Conservation (phyloP, 371 early-diverging fungal species). For the Funneliformis caledonium region DNA sequence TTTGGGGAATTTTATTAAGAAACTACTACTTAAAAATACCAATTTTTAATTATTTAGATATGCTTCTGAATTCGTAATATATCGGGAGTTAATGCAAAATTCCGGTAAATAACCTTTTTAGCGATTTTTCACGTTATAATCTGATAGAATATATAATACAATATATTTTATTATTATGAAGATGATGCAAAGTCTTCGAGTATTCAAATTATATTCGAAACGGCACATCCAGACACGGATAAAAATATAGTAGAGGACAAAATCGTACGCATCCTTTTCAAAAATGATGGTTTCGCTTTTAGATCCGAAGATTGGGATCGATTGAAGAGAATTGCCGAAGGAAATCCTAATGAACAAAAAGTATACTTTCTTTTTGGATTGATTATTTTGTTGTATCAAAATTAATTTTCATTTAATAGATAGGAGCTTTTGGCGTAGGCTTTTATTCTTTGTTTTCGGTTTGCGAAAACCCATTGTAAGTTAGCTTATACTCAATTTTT, state of each 20-base stretch:
- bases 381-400: too few relatives aligned
- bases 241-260: constrained; percentile 53
- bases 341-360: constrained; percentile 84
- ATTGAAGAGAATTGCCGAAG: constrained; percentile 89
- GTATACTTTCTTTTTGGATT: constrained; percentile 31
- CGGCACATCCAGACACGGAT: constrained; percentile 46
- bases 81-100: constrained; percentile 82
- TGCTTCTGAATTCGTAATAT: constrained; percentile 78
- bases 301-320: constrained; percentile 84
- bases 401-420: constrained; percentile 40
- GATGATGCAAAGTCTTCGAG: constrained; percentile 69
- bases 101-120: constrained; percentile 49
- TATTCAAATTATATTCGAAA: constrained; percentile 63
- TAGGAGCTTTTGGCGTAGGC: constrained; percentile 90
- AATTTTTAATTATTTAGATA: constrained; percentile 48
- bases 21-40: neutral
- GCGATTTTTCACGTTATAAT: neutral
- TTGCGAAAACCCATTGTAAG: constrained; percentile 86
- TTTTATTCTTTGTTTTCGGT: constrained; percentile 87
- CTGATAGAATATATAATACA: neutral
- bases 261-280: constrained; percentile 69
- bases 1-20: too few relatives aligned
- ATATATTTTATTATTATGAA: constrained; percentile 38
- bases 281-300: constrained; percentile 87
- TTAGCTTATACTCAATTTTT: neutral